Conservation (phyloP, 768 basidiomycete genomes). For the Lactarius indigo region DNA sequence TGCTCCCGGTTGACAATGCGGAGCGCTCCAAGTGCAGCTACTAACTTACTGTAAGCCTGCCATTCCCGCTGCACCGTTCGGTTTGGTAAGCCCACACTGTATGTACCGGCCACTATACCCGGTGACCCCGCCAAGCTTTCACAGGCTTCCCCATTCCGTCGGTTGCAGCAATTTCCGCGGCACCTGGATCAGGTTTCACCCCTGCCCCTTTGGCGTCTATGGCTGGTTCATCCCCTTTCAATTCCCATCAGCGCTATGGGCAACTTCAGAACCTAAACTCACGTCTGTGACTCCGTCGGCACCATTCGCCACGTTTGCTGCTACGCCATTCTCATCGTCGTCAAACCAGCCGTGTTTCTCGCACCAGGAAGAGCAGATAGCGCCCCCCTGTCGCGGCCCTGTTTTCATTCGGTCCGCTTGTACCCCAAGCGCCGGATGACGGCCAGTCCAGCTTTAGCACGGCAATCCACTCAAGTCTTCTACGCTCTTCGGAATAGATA, state of each 20-base stretch:
- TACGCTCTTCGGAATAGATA: constrained; percentile 9
- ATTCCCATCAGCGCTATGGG: not conserved
- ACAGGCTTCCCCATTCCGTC: constrained; percentile 34
- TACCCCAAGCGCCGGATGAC: not conserved
- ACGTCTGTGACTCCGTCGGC: not conserved
- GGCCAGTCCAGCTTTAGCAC: not conserved
- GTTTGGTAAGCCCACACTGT: not conserved
- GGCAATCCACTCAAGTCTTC: constrained; percentile 8
- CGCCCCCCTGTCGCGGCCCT: constrained; percentile 7
- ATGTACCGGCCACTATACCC: constrained; percentile 32
- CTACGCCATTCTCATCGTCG: not conserved
- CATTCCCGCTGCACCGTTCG: not conserved
- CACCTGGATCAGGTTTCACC: constrained; percentile 26
- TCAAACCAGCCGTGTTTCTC: not conserved
- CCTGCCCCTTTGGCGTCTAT: constrained; percentile 18
- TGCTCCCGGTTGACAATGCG: constrained; percentile 9
- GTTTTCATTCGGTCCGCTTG: constrained; percentile 17
- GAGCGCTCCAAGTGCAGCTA: not conserved
- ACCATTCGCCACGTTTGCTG: not conserved
- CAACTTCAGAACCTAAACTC: constrained; percentile 10
- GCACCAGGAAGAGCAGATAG: not conserved
- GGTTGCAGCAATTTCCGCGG: constrained; percentile 30
- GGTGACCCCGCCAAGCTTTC: constrained; percentile 38
- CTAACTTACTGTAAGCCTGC: not conserved
- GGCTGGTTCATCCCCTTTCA: constrained; percentile 24